These are phyloP conservation scores for Phytopythium mirpurense DNA, from an alignment of 352 stramenopile genomes.

Conservation along the genomic window DNA sequence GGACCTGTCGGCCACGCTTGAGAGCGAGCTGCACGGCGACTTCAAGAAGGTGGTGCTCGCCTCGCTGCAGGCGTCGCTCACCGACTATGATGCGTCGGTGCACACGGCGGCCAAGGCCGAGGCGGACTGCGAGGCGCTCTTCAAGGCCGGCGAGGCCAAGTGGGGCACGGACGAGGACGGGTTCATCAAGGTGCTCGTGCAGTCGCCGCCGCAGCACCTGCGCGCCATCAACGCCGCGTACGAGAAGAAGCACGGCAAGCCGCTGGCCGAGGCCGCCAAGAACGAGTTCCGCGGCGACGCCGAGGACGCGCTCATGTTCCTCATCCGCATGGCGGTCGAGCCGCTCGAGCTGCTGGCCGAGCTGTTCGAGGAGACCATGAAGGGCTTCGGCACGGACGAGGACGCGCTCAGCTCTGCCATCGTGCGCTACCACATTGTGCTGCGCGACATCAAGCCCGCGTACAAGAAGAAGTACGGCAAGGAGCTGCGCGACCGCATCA, in stretches of 20 bases:
- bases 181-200: conserved; percentile 51
- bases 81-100: conserved; percentile 51
- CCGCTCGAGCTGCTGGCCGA: conserved; percentile 55
- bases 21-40: conserved; percentile 66
- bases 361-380: conserved; percentile 67
- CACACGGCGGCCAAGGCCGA: conserved; percentile 64
- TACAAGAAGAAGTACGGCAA: conserved; percentile 83
- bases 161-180: conserved; percentile 66
- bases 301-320: conserved; percentile 56
- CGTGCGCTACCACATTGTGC: conserved; percentile 79
- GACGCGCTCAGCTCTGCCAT: conserved; percentile 52
- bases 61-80: conserved; percentile 46
- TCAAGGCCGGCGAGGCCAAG: conserved; percentile 64
- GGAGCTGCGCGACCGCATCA: conserved; percentile 78
- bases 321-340: conserved; percentile 60
- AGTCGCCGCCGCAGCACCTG: conserved; percentile 56
- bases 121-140: conserved; percentile 53
- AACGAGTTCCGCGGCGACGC: conserved; percentile 63
- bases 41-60: conserved; percentile 71
- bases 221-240: conserved; percentile 53
- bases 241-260: conserved; percentile 66
- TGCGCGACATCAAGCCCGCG: conserved; percentile 72
- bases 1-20: conserved; percentile 51
- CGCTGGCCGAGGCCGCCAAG: conserved; percentile 48
- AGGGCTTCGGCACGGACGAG: conserved; percentile 69